phyloP scores from a whole-genome alignment of 169 alveolate genomes.

The Plasmodium falciparum region DNA sequence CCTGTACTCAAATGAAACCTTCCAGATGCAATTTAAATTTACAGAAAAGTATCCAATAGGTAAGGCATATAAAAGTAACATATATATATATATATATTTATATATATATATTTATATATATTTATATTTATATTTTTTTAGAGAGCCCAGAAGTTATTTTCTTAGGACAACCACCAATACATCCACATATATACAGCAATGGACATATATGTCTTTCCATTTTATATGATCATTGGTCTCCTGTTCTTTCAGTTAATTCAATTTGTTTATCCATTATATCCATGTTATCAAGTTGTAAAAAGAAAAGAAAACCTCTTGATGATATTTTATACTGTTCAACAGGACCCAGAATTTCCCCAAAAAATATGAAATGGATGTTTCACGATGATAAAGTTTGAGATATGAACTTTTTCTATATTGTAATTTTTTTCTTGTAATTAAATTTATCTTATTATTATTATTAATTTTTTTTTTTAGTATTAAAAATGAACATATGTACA shows the following conservation, averaged over 20 bases:
- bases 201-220: constrained; percentile 94
- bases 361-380: constrained; percentile 79
- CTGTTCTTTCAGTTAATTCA: constrained; percentile 80
- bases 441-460: no score
- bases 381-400: constrained; percentile 77
- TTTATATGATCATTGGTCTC: constrained; percentile 86
- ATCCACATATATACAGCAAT: constrained; percentile 95
- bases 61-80: constrained; percentile 3
- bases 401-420: no score
- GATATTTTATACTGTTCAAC: constrained; percentile 77
- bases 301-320: constrained; percentile 77
- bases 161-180: constrained; percentile 92
- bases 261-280: constrained; percentile 80
- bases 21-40: constrained; percentile 77
- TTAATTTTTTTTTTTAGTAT: no score
- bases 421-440: no score
- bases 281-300: constrained; percentile 78
- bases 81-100: not conserved
- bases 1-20: constrained; percentile 72
- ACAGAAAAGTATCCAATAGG: constrained; percentile 81
- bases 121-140: not conserved
- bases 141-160: constrained; percentile 94
- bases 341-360: constrained; percentile 76
- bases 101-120: not conserved
- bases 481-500: no score